Evolutionary conservation across 1,284 basidiomycete species (phyloP).

Genomic region (Bjerkandera adusta): DNA sequence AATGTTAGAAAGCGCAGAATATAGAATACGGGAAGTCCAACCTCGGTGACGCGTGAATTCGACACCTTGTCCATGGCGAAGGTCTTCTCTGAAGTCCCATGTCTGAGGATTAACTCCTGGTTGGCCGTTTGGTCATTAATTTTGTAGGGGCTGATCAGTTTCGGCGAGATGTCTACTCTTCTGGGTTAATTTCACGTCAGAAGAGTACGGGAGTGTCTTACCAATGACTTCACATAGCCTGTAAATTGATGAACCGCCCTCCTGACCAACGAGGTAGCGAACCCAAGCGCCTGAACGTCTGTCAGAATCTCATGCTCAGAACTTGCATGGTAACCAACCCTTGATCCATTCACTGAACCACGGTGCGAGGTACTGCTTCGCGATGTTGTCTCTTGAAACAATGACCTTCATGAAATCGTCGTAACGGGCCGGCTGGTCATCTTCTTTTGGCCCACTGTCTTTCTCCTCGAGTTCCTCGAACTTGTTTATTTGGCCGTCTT

Average conservation of each 20-base stretch:
- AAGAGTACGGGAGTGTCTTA: constrained; percentile 38
- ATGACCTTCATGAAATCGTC: constrained; percentile 57
- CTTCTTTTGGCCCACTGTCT: constrained; percentile 44
- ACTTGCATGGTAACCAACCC: constrained; percentile 43
- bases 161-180: constrained; percentile 52
- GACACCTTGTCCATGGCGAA: constrained; percentile 84
- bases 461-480: constrained; percentile 69
- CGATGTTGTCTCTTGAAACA: constrained; percentile 62
- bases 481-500: constrained; percentile 72
- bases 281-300: constrained; percentile 70
- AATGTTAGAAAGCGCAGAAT: background rate
- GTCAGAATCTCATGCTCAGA: constrained; percentile 22
- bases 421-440: constrained; percentile 52
- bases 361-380: constrained; percentile 64
- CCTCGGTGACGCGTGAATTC: constrained; percentile 60
- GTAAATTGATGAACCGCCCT: constrained; percentile 66
- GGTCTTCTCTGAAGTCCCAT: constrained; percentile 57
- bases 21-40: constrained; percentile 33
- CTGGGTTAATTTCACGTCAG: background rate
- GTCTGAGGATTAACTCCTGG: constrained; percentile 65
- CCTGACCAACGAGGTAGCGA: constrained; percentile 66
- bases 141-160: constrained; percentile 67
- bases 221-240: constrained; percentile 78
- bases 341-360: constrained; percentile 79
- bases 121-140: constrained; percentile 66